Evolutionary conservation across 1,284 basidiomycete species (phyloP), one percentile per base, ranked within the genome.

Genomic region (Erythrobasidium hasegawianum): DNA sequence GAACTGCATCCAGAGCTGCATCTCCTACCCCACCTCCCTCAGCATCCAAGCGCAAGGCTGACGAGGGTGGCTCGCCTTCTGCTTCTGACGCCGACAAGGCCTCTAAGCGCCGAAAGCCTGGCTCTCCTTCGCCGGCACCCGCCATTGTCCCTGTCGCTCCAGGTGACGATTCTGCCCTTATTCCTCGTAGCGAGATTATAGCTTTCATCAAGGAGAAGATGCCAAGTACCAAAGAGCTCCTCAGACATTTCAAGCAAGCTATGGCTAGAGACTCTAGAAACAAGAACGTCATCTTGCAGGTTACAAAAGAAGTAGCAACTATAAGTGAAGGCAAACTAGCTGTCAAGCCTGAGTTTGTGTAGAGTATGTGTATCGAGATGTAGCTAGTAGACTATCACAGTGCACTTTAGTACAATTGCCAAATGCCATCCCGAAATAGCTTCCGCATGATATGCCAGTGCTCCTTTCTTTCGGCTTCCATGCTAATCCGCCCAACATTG

Each of bases 171-270:
- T 65, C 62, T 14, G 62, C 62, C 8, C 56, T 65, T n/a, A 65
- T 65, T 40, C 43, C 62, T 38, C 38, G 62, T 24, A 56, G 50
- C 14, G 55, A 58, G 24, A 65, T 65, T 22, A 40, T 65, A 18
- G 62, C 62, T 2, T 65, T 57, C 53, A 65, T 65, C 16, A 26
- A 52, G 16, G 47, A 50, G 10, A 26, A 53, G 16, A 24, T 45
- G 29, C 62, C 62, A n/a, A 58, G 55, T 10, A 65, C 62, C n/a
- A 65, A 65, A 24, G 62, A 65, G 47, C 62, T 65, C n/a, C 62
- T 65, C 47, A 65, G 43, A 24, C 62, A 65, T 38, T 65, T 57
- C 56, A 65, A 65, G 40, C 45, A 45, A 22, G 43, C 62, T 10
- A 65, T 65, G 62, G 22, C 55, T 11, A 10, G 62, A n/a, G 62